phyloP scores from a whole-genome alignment of 2,329 filamentous ascomycete genomes.

The Botrytis elliptica region DNA sequence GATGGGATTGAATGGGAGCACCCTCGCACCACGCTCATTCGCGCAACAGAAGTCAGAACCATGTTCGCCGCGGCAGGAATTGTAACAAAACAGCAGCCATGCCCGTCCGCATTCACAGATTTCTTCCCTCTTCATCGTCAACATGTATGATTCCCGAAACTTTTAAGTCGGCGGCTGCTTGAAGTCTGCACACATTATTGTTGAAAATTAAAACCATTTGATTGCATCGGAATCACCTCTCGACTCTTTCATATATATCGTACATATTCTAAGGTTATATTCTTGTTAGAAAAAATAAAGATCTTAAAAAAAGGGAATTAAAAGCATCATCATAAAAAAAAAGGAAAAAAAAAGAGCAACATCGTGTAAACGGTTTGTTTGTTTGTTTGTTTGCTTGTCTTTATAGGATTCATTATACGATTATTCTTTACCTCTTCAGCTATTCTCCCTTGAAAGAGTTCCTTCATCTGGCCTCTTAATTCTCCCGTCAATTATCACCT shows the following conservation, averaged over 20 bases:
- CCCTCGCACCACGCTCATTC: background rate
- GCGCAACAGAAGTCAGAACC: background rate
- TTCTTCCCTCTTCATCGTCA: constrained; percentile 27
- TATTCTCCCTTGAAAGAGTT: background rate
- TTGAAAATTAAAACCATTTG: constrained; percentile 15
- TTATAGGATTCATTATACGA: background rate
- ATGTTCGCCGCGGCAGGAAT: background rate
- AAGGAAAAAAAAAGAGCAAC: background rate
- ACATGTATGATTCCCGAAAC: constrained; percentile 36
- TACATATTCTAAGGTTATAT: background rate
- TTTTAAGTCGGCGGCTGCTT: constrained; percentile 36
- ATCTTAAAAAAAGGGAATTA: background rate
- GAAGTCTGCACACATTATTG: constrained; percentile 35
- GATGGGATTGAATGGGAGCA: background rate
- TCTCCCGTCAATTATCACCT: background rate
- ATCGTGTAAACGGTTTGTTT: background rate
- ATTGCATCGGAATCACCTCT: background rate
- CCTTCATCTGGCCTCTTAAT: background rate
- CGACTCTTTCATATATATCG: background rate
- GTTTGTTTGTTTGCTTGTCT: background rate
- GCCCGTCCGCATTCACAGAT: constrained; percentile 26
- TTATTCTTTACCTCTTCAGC: background rate
- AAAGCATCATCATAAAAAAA: background rate
- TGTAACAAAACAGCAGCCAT: constrained; percentile 21
- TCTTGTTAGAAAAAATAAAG: background rate